Evolutionary conservation across 169 alveolate genomes (phyloP), one percentile per base, ranked within the genome.

Genomic region (Babesia ovata): DNA sequence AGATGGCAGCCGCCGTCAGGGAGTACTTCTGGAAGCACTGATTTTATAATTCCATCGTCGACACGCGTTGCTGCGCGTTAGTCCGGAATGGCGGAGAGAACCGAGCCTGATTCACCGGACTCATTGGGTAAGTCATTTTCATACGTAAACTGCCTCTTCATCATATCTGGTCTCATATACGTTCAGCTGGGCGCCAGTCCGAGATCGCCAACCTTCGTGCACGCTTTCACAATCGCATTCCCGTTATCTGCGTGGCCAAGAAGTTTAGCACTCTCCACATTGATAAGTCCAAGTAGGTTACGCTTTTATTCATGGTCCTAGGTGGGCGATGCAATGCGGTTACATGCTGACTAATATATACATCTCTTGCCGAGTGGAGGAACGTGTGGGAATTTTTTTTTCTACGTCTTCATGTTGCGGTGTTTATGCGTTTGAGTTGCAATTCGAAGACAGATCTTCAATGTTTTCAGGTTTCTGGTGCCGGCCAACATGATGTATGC

Each of bases 401-500:
- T n/a, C n/a, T n/a, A n/a, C n/a, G n/a, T n/a, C n/a, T n/a, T n/a
- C n/a, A n/a, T n/a, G 39, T 33, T 33, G 39, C 6, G 2, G 2
- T 33, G 10, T 33, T 2, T 33, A 33, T 33, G 39, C 39, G 39
- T 33, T 4, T 33, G 39, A 2, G 6, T 33, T 6, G 39, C 2
- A 33, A 49, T 49, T 19, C 2, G 4, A n/a, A 49, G 24, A 4
- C 57, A 49, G n/a, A 49, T 49, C 57, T 49, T 17, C 29, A n/a
- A 2, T 59, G 17, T 56, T 19, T 76, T 79, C 26, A 91, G 90
- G 72, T 93, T 91, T 52, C 81, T 93, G 65, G 96, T 93, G 3
- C 96, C 96, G 19, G 78, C 85, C 86, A 93, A 91, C 62, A 93
- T 93, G 96, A 78, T 93, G 77, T 92, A 86, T 42, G 96, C 96